These are phyloP conservation scores for Athelia psychrophila DNA, from an alignment of 1,284 basidiomycete genomes.

Conservation along the genomic window DNA sequence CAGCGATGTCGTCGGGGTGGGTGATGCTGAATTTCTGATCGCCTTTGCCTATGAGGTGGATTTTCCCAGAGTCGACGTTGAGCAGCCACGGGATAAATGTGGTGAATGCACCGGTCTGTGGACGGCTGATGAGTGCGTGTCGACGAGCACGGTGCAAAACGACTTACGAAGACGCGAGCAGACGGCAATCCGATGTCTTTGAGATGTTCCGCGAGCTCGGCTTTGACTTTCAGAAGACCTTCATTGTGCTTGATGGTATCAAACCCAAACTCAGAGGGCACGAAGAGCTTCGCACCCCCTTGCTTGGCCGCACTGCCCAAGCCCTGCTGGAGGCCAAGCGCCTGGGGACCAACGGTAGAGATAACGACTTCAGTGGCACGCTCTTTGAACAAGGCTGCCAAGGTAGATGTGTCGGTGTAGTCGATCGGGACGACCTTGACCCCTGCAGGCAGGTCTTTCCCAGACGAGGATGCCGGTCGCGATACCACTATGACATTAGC, in stretches of 20 bases:
- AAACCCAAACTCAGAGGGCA: constrained; percentile 1
- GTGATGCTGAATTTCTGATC: constrained; percentile 27
- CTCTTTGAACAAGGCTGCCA: too few species aligned
- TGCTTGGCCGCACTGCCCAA: constrained; percentile 25
- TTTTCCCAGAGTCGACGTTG: constrained; percentile 24
- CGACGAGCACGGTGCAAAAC: constrained; percentile 8
- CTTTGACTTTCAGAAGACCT: constrained; percentile 6
- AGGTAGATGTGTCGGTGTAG: too few species aligned
- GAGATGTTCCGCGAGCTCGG: constrained; percentile 18
- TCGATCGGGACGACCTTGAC: constrained; percentile 33
- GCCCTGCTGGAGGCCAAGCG: constrained; percentile 24
- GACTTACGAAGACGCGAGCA: constrained; percentile 28
- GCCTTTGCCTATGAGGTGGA: constrained; percentile 30
- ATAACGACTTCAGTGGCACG: too few species aligned
- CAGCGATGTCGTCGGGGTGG: constrained; percentile 4
- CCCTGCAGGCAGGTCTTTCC: constrained; percentile 11
- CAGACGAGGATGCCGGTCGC: too few species aligned
- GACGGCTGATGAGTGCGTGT: not conserved
- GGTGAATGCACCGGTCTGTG: constrained; percentile 24
- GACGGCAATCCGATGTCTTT: constrained; percentile 29
- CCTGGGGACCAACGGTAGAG: constrained; percentile 18
- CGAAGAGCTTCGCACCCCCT: constrained; percentile 11
- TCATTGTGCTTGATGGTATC: not conserved
- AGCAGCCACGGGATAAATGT: constrained; percentile 21
- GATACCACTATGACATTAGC: too few species aligned